Conservation (phyloP, 2,329 filamentous ascomycete species). For the Curvularia spicifera region DNA sequence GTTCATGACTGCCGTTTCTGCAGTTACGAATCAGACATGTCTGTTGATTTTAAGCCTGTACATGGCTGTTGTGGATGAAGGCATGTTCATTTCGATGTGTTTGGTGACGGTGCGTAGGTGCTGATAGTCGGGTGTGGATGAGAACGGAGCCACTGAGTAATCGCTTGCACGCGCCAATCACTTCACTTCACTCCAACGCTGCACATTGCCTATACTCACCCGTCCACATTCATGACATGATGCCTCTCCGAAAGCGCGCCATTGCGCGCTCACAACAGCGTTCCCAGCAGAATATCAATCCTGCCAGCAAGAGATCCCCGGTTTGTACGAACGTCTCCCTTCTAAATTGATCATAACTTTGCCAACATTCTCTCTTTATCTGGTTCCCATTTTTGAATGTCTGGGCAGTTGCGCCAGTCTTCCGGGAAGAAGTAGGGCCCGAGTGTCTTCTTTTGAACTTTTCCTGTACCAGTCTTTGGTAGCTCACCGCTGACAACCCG, state of each 20-base stretch:
- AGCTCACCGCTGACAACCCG: conserved; percentile 54
- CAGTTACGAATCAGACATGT: too few relatives aligned
- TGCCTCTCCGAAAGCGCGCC: not conserved
- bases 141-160: not conserved
- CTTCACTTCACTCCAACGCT: not conserved
- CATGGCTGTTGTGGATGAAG: not conserved
- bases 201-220: not conserved
- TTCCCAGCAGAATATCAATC: not conserved
- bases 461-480: conserved; percentile 58
- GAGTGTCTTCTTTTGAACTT: conserved; percentile 59
- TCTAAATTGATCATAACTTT: conserved; percentile 26
- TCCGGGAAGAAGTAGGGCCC: conserved; percentile 50
- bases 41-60: not conserved
- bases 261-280: not conserved
- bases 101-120: not conserved
- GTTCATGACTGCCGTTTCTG: not conserved
- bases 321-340: not conserved
- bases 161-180: not conserved
- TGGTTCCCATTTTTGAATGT: conserved; percentile 42
- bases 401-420: conserved; percentile 25
- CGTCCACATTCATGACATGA: not conserved
- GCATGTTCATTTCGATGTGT: not conserved
- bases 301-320: not conserved
- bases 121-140: not conserved
- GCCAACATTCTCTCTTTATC: conserved; percentile 21